A percentile compares a stretch with the other conserved stretches of the same genome.
These are phyloP conservation scores for Aspergillus flavus DNA, from an alignment of 2,329 filamentous ascomycete species.

Conservation along the genomic window DNA sequence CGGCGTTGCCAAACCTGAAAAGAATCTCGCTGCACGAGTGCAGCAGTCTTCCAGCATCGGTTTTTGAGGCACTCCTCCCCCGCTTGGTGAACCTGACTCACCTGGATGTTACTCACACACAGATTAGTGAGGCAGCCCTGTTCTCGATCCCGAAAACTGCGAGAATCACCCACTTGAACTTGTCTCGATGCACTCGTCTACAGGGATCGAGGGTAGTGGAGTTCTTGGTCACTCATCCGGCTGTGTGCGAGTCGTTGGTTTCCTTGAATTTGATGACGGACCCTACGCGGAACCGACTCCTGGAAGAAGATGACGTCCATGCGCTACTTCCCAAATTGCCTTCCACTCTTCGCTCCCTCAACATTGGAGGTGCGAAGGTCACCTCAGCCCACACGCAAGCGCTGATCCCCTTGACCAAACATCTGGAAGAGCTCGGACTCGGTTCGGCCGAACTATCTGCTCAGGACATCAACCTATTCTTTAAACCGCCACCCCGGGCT, in stretches of 20 bases:
- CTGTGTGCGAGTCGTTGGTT: constrained; percentile 64
- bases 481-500: constrained; percentile 41
- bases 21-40: constrained; percentile 79
- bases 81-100: constrained; percentile 71
- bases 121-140: constrained; percentile 72
- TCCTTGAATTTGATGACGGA: constrained; percentile 76
- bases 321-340: constrained; percentile 68
- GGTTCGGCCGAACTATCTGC: constrained; percentile 67
- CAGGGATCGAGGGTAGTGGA: constrained; percentile 67
- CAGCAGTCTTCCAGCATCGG: constrained; percentile 65
- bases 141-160: constrained; percentile 71
- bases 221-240: constrained; percentile 72
- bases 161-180: constrained; percentile 73
- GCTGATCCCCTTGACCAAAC: constrained; percentile 67
- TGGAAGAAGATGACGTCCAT: constrained; percentile 67
- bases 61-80: constrained; percentile 72
- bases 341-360: constrained; percentile 69
- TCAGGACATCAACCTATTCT: constrained; percentile 65
- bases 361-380: constrained; percentile 74
- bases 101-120: constrained; percentile 77
- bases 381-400: constrained; percentile 64
- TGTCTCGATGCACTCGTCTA: constrained; percentile 74
- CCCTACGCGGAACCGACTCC: constrained; percentile 69
- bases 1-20: constrained; percentile 61
- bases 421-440: constrained; percentile 75